Base-by-base conservation (phyloP, 352 stramenopile species). In the Globisporangium cystogenes region DNA sequence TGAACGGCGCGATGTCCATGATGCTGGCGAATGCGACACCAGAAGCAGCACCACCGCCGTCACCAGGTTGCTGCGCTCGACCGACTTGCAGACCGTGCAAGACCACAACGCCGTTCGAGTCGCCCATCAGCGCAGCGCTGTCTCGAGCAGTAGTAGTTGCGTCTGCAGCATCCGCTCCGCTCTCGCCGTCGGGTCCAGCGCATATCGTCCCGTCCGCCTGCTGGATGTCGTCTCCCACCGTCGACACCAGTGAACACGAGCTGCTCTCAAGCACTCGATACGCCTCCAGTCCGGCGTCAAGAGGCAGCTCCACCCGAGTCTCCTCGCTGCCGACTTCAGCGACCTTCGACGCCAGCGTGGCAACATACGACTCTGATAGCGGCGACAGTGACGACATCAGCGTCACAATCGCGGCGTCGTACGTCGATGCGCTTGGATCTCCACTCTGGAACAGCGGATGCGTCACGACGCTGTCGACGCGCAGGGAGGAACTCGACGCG, bases 361-460 rank as follows among this genome's bases (percentile, higher is more conserved):
- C 29, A 10, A n/a, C 36, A 1, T 36, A 39, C 4, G 2, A 31
- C 27, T 31, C 24, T 29, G n/a, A n/a, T n/a, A n/a, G n/a, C n/a
- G n/a, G n/a, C n/a, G 24, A 7, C 7, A 47, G 0, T 1, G 27
- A 15, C 2, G 5, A 27, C 3, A 8, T 7, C 8, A 45, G 36
- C 24, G 16, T 16, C 27, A 55, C 23, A 20, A 55, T 55, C 37
- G 49, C 33, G 23, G 47, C 36, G 26, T 55, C 35, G 40, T 47
- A 55, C 5, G 23, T 20, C 21, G 21, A 16, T 7, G 24, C 43
- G 26, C 14, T 11, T 4, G 14, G 6, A n/a, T 29, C 20, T n/a
- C n/a, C n/a, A n/a, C n/a, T n/a, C n/a, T n/a, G n/a, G 36, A 41
- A 51, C 27, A 50, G 29, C 7, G 51, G 41, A 12, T 57, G 51